Base-by-base conservation (phyloP, 768 basidiomycete genomes). In the Boletellus emodensis region DNA sequence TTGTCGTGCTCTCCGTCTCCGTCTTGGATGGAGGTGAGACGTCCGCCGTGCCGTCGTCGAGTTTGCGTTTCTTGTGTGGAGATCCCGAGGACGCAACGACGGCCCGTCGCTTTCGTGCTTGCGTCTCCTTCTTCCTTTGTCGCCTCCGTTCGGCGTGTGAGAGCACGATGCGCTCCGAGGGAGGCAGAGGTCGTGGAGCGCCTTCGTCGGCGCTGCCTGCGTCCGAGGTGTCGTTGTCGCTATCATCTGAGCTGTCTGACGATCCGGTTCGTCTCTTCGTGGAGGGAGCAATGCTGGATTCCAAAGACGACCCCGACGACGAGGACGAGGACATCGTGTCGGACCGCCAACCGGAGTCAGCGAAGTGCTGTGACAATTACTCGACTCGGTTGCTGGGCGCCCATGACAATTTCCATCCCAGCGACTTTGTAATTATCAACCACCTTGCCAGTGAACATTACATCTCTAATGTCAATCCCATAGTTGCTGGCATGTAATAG, bases 121-220 rank as follows among this genome's bases (percentile, higher is more conserved):
- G 71, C 54, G 35, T 61, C 38, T 63, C 58, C 36, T 64, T 72
- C 57, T 70, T 83, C 69, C 82, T 85, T 65, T 81, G 79, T 46
- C 78, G 77, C 24, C 90, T 75, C 48, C 75, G 77, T 64, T 87
- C 85, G 6, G 85, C 85, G 66, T 90, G 90, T 3, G 90, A 92
- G 49, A 90, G 76, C 6, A 80, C 84, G 18, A 75, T 76, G 26
- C 57, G 50, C 14, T 54, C 53, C 9, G 36, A 26, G 7, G 40
- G 14, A 4, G 51, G 49, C 17, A 39, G 44, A 15, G 40, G 54
- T 40, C 40, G 49, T 14, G 48, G 46, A 9, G 40, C 44, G 9
- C 59, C 36, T 41, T 60, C 46, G 3, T 52, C 55, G n/a, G 40
- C 15, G 40, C 42, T 44, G 43, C 30, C 35, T 44, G 40, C 32